Base-by-base conservation (phyloP, 129 eudicot genomes). In the Artemisia annua region DNA sequence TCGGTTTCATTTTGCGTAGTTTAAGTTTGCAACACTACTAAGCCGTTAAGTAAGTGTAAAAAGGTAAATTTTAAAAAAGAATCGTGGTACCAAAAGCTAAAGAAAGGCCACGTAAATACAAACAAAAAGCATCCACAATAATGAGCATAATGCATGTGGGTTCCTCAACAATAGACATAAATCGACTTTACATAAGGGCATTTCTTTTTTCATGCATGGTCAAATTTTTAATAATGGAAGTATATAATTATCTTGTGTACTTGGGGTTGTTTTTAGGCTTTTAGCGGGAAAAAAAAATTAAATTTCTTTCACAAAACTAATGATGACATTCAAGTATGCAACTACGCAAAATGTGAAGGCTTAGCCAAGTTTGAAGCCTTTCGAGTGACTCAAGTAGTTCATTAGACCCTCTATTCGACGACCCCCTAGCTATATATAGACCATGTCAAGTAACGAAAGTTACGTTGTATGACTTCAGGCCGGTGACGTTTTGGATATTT, bases 91-190 rank as follows among this genome's bases (percentile, higher is more conserved):
- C 50, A 30, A 73, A 48, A 35, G 28, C 18, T 24, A 46, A n/a
- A 72, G 16, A 11, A 44, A 16, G 50, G 20, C 39, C 43, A 12
- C 20, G 48, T 19, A 57, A 0, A 74, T 63, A 63, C 71, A 74
- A 63, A 63, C 17, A 51, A 74, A 39, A 74, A 74, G 71, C 2
- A 7, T 20, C 53, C 77, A 73, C 50, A 75, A 75, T 75, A 13
- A 75, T 75, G 67, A 66, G 57, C 14, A 64, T 22, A 66, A 53
- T 9, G 73, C 66, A 54, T 75, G 79, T 66, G 67, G 56, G 67
- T 56, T 66, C 66, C 79, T 35, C 3, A 16, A 55, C 10, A 51
- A 32, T 66, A 11, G 68, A 48, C 68, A 67, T 76, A 67, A 35
- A 44, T 75, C 52, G 10, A 75, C 74, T 46, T 75, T 67, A 9